Conservation (phyloP, 495 filamentous ascomycete genomes). For the Pseudevernia furfuracea region DNA sequence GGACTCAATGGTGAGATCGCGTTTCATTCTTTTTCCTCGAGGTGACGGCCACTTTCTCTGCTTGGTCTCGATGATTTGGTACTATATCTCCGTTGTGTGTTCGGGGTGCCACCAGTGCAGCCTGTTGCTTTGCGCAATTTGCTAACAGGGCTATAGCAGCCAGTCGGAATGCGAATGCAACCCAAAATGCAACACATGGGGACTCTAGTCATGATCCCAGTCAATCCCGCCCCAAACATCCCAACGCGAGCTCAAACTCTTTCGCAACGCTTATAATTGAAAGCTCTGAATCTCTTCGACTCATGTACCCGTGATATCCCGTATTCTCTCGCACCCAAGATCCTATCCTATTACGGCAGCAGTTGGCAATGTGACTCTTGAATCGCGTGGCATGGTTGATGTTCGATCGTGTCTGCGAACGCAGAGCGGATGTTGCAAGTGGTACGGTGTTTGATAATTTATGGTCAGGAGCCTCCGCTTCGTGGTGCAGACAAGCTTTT, state of each 20-base stretch:
- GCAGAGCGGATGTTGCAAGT: neutral
- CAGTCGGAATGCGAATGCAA: neutral
- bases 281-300: too few relatives aligned
- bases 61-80: neutral
- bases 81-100: neutral
- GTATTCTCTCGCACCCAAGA: too few relatives aligned
- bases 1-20: conserved; percentile 1
- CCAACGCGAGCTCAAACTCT: neutral
- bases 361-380: neutral
- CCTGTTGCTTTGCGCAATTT: neutral
- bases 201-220: neutral
- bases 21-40: neutral
- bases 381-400: neutral
- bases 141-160: neutral
- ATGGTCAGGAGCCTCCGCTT: too few relatives aligned
- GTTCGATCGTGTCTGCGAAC: neutral
- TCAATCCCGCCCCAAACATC: neutral
- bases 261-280: too few relatives aligned
- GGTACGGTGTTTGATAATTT: too few relatives aligned
- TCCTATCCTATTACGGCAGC: too few relatives aligned
- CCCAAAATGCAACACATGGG: neutral
- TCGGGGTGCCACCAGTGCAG: too few relatives aligned
- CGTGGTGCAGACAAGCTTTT: too few relatives aligned
- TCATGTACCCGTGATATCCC: too few relatives aligned
- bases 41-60: neutral